Evolutionary conservation across 495 filamentous ascomycete species (phyloP).

Genomic region (Pyronema domesticum): DNA sequence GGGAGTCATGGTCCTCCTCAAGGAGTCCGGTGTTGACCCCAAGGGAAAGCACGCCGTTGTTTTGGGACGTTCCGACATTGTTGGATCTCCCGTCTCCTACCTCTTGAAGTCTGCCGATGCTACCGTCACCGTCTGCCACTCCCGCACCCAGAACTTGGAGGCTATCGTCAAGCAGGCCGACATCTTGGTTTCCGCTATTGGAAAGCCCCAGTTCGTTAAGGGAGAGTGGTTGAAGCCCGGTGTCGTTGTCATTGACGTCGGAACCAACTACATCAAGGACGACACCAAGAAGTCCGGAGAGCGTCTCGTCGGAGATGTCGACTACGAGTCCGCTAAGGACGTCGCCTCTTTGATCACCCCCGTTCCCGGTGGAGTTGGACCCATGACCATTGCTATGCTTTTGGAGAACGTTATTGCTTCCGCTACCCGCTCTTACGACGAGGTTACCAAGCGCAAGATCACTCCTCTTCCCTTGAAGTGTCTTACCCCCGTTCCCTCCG

Average conservation of each 20-base stretch:
- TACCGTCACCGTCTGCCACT: slow-evolving; percentile 92
- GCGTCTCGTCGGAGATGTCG: slow-evolving; percentile 88
- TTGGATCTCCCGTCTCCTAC: slow-evolving; percentile 90
- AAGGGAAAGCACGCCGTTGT: slow-evolving; percentile 88
- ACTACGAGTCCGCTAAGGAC: slow-evolving; percentile 68
- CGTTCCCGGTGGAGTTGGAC: slow-evolving; percentile 89
- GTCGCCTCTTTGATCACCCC: slow-evolving; percentile 93
- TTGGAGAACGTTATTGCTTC: slow-evolving; percentile 83
- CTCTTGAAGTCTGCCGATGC: slow-evolving; percentile 88
- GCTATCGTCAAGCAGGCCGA: slow-evolving; percentile 68
- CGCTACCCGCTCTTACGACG: slow-evolving; percentile 61
- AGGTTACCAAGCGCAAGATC: slow-evolving; percentile 57
- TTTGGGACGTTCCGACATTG: slow-evolving; percentile 86
- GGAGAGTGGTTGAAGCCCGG: slow-evolving; percentile 92
- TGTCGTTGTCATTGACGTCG: slow-evolving; percentile 89
- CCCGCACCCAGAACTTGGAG: slow-evolving; percentile 55
- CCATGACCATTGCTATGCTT: slow-evolving; percentile 97
- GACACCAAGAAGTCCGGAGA: slow-evolving; percentile 82
- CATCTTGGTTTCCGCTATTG: slow-evolving; percentile 81
- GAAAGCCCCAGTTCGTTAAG: slow-evolving; percentile 67
- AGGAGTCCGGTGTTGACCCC: slow-evolving; percentile 66
- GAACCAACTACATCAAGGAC: slow-evolving; percentile 92
- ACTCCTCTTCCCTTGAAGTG: slow-evolving; percentile 63
- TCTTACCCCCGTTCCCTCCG: slow-evolving; percentile 62
- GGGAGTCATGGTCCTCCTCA: slow-evolving; percentile 82